Percentiles rank a stretch among this genome's conserved stretches.
Conservation (phyloP, 176 grass and related monocot species). For the Avena sativa region DNA sequence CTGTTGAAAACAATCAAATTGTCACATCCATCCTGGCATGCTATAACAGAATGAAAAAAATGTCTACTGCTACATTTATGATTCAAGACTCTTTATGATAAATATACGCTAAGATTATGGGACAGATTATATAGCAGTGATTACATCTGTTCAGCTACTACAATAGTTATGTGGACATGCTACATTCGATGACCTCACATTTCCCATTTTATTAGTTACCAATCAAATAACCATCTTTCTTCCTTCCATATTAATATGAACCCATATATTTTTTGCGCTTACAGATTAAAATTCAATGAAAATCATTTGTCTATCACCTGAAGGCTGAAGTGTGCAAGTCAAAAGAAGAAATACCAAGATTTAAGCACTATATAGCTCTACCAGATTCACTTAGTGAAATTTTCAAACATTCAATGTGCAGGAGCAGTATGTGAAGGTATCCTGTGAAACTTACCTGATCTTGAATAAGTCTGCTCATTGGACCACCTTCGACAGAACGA, state of each 20-base stretch:
- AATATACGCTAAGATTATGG: background rate
- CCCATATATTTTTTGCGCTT: background rate
- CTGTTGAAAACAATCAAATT: conserved; percentile 50
- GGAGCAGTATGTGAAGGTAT: conserved; percentile 27
- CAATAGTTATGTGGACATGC: background rate
- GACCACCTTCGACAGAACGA: conserved; percentile 78
- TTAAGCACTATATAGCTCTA: conserved; percentile 22
- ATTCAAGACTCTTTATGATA: conserved; percentile 10
- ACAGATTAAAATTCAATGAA: conserved; percentile 20
- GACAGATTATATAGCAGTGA: background rate
- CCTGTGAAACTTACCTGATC: conserved; percentile 68
- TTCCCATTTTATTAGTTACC: conserved; percentile 13
- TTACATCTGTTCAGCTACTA: conserved; percentile 22
- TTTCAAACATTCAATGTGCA: conserved; percentile 25
- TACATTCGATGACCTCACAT: conserved; percentile 9
- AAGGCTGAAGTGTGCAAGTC: background rate
- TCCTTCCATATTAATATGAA: conserved; percentile 6
- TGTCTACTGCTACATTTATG: background rate
- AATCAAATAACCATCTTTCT: conserved; percentile 12
- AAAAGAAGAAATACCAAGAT: conserved; percentile 17
- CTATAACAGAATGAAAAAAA: background rate
- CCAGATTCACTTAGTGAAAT: conserved; percentile 11
- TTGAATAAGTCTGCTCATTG: conserved; percentile 76
- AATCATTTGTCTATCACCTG: background rate
- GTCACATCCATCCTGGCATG: conserved; percentile 5